Evolutionary conservation across 1,284 basidiomycete genomes (phyloP).

Genomic region (Leucoagaricus sp.): DNA sequence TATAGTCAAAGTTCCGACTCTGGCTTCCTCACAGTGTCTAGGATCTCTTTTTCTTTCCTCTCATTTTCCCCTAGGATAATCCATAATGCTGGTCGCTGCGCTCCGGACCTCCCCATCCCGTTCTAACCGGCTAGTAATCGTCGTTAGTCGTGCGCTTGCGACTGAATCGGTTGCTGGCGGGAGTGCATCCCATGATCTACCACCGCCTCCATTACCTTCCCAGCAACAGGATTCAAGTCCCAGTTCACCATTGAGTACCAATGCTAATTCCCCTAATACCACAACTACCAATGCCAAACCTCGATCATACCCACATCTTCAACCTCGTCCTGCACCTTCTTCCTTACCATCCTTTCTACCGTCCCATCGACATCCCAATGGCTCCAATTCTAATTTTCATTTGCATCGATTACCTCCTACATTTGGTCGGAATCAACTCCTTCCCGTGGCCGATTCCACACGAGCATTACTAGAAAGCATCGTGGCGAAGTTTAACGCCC

Average conservation of each 20-base stretch:
- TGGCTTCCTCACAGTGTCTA: no score
- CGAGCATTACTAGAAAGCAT: conserved; percentile 78
- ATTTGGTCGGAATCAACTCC: conserved; percentile 82
- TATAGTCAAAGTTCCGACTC: no score
- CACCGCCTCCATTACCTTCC: not conserved
- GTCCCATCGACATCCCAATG: conserved; percentile 36
- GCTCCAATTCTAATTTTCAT: conserved; percentile 23
- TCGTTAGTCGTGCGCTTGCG: conserved; percentile 44
- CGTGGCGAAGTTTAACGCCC: conserved; percentile 77
- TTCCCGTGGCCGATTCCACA: conserved; percentile 75
- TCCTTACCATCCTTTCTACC: not conserved
- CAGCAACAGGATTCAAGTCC: not conserved
- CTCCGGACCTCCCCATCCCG: conserved; percentile 15
- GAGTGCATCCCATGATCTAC: conserved; percentile 29
- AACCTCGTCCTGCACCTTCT: conserved; percentile 49
- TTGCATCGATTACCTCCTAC: conserved; percentile 62
- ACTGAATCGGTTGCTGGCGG: conserved; percentile 43
- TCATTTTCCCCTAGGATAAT: not conserved
- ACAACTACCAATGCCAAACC: conserved; percentile 30
- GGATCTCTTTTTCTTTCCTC: not conserved
- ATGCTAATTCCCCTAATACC: conserved; percentile 29
- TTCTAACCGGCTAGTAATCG: conserved; percentile 16
- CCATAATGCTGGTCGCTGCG: conserved; percentile 14
- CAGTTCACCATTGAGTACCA: not conserved
- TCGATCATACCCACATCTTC: conserved; percentile 44